phyloP scores from a whole-genome alignment of 2,329 filamentous ascomycete species.

The Lasiodiplodia gonubiensis region DNA sequence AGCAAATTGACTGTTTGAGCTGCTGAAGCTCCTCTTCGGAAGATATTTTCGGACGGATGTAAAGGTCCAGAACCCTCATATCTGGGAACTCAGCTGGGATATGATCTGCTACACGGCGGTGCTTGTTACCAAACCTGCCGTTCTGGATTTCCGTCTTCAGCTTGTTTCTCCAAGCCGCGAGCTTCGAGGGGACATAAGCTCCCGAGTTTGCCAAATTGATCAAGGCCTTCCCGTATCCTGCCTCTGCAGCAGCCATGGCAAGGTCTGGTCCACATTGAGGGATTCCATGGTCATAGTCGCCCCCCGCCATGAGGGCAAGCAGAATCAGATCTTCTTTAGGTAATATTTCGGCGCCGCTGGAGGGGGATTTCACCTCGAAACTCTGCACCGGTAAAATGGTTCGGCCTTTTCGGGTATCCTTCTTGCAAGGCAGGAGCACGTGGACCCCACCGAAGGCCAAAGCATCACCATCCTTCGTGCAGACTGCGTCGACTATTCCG shows the following conservation, averaged over 20 bases:
- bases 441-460: neutral
- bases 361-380: neutral
- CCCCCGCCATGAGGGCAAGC: slow-evolving; percentile 1
- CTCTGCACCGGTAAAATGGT: neutral
- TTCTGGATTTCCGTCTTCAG: neutral
- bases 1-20: neutral
- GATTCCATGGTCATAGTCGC: neutral
- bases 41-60: neutral
- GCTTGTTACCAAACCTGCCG: neutral
- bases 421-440: neutral
- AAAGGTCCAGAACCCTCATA: neutral
- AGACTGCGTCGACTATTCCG: neutral
- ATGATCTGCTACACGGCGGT: neutral
- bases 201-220: neutral
- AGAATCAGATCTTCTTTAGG: neutral
- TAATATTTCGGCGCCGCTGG: neutral
- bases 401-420: neutral
- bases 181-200: neutral
- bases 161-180: neutral
- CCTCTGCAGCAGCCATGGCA: neutral
- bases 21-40: neutral
- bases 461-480: neutral
- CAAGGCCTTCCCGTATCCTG: neutral
- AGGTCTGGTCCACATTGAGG: neutral
- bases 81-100: neutral